Evolutionary conservation across 768 basidiomycete genomes (phyloP).

Genomic region (Hericium alpestre): DNA sequence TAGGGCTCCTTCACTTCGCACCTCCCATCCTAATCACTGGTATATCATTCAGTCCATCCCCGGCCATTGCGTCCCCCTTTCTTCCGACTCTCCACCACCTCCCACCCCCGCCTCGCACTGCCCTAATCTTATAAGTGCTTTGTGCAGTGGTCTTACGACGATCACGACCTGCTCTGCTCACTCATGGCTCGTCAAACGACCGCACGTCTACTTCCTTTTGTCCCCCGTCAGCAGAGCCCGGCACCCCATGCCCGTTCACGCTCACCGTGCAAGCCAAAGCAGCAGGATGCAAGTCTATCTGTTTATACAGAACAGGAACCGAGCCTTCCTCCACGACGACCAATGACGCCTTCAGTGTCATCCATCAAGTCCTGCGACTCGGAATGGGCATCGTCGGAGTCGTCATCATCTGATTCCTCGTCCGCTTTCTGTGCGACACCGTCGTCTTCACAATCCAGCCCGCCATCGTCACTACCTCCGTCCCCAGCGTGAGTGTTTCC

Average conservation of each 20-base stretch:
- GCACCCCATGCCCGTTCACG: background rate
- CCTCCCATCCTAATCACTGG: background rate
- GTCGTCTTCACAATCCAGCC: slow-evolving; percentile 2
- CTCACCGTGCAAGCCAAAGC: background rate
- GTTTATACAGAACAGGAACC: background rate
- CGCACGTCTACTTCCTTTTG: background rate
- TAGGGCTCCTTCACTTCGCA: background rate
- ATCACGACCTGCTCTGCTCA: background rate
- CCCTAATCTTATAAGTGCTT: no score
- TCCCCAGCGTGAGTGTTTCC: slow-evolving; percentile 9
- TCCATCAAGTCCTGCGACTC: slow-evolving; percentile 8
- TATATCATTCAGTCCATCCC: background rate
- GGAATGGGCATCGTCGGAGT: background rate
- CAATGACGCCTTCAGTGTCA: slow-evolving; percentile 4
- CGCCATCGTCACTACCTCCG: slow-evolving; percentile 7
- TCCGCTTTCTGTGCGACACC: background rate
- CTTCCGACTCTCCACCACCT: background rate
- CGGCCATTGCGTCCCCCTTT: background rate
- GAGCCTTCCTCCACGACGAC: slow-evolving; percentile 4
- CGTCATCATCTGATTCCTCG: slow-evolving; percentile 1
- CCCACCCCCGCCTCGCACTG: background rate
- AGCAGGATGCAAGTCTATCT: background rate
- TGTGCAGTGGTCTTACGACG: no score
- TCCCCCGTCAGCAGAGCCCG: background rate
- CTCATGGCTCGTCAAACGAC: background rate